Evolutionary conservation across 768 basidiomycete genomes (phyloP).

Genomic region (Termitomyces sp.): DNA sequence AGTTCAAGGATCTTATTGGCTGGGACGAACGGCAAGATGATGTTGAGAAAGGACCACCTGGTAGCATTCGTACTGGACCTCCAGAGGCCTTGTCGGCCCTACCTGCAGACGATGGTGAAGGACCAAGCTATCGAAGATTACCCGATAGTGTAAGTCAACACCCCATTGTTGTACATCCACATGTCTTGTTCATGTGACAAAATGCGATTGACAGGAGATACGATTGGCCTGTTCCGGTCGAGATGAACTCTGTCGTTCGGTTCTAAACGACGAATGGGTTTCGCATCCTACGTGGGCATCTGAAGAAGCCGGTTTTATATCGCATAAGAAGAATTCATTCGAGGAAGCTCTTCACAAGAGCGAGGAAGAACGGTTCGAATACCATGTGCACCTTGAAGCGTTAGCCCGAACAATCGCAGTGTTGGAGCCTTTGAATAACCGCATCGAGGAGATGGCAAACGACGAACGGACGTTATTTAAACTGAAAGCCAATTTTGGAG

Average conservation of each 20-base stretch:
- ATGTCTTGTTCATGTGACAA: conserved; percentile 3
- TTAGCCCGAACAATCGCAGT: conserved; percentile 86
- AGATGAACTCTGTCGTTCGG: conserved; percentile 90
- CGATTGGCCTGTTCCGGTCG: conserved; percentile 89
- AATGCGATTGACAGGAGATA: conserved; percentile 60
- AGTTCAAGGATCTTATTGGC: conserved; percentile 84
- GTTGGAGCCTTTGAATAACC: conserved; percentile 79
- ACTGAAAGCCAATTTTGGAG: conserved; percentile 86
- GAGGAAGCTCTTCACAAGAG: conserved; percentile 96
- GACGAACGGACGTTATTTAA: conserved; percentile 83
- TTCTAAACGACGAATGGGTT: conserved; percentile 97
- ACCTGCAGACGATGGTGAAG: conserved; percentile 79
- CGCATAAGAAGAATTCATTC: conserved; percentile 95
- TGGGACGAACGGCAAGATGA: conserved; percentile 66
- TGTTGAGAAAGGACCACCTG: conserved; percentile 67
- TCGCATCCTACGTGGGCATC: conserved; percentile 98
- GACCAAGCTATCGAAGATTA: conserved; percentile 89
- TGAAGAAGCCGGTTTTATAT: conserved; percentile 89
- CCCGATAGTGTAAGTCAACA: conserved; percentile 73
- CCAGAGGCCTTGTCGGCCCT: conserved; percentile 75
- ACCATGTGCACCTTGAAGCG: conserved; percentile 91
- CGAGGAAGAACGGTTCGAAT: conserved; percentile 98
- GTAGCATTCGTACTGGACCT: conserved; percentile 70
- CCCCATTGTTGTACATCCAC: background rate
- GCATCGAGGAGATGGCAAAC: conserved; percentile 83